A percentile compares a stretch with the other conserved stretches of the same genome.
phyloP scores from a whole-genome alignment of 257 asterid species.

The Salvia hispanica region DNA sequence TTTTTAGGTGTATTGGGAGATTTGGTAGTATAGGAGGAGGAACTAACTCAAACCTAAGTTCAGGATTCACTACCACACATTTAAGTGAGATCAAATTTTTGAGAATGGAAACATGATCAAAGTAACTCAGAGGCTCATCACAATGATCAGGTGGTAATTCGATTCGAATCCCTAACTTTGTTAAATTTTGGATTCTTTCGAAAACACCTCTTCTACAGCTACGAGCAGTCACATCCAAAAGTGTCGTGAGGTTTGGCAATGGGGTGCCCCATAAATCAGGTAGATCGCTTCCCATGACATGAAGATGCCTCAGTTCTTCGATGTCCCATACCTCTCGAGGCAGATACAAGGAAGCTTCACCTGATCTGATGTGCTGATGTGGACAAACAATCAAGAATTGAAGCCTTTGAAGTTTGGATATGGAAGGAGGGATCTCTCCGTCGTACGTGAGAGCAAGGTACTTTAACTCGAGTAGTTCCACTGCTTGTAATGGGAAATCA shows the following conservation, averaged over 20 bases:
- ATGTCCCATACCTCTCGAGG: constrained; percentile 25
- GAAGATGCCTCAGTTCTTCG: constrained; percentile 16
- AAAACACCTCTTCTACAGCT: constrained; percentile 12
- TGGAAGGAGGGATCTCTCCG: constrained; percentile 20
- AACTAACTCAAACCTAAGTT: neutral
- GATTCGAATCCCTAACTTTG: constrained; percentile 14
- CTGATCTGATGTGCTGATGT: constrained; percentile 11
- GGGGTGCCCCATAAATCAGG: neutral
- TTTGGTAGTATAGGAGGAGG: constrained; percentile 14
- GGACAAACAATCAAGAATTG: constrained; percentile 16
- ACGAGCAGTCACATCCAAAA: neutral
- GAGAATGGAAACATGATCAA: constrained; percentile 22
- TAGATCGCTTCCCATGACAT: constrained; percentile 19
- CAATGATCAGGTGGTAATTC: constrained; percentile 4
- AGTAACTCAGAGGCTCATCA: neutral
- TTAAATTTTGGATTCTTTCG: neutral
- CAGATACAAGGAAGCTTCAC: constrained; percentile 11
- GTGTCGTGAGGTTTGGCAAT: constrained; percentile 19
- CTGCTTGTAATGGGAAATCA: constrained; percentile 21
- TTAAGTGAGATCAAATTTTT: neutral
- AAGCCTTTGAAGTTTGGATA: constrained; percentile 22
- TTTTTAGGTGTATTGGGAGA: neutral
- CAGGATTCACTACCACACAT: constrained; percentile 28
- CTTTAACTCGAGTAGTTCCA: neutral
- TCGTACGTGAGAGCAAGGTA: constrained; percentile 25